Percentiles rank a stretch among this genome's conserved stretches.
Evolutionary conservation across 2,329 filamentous ascomycete species (phyloP).

Genomic region (Alternaria sp.): DNA sequence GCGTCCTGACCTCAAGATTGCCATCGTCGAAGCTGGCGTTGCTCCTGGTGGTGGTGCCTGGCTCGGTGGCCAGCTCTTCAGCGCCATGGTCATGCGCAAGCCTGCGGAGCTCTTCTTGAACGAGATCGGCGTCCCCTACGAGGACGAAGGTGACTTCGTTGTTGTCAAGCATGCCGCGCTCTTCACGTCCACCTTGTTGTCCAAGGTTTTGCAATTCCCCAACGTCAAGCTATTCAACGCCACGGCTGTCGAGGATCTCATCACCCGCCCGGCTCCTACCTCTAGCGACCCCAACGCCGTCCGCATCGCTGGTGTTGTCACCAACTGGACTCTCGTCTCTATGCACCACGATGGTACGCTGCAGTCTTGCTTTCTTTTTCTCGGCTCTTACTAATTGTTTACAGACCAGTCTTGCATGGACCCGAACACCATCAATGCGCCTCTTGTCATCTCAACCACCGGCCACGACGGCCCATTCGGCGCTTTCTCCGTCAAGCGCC

Average conservation of each 20-base stretch:
- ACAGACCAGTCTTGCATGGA: constrained; percentile 96
- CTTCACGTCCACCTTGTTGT: constrained; percentile 87
- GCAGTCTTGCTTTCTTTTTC: background rate
- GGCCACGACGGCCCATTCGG: constrained; percentile 92
- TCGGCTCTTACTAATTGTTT: constrained; percentile 12
- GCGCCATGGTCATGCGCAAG: constrained; percentile 94
- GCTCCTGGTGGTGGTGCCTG: constrained; percentile 85
- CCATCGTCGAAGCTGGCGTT: constrained; percentile 86
- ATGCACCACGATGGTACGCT: constrained; percentile 55
- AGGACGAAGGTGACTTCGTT: constrained; percentile 87
- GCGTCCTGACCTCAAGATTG: constrained; percentile 89
- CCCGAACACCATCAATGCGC: constrained; percentile 94
- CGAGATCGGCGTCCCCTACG: constrained; percentile 82
- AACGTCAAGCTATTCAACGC: constrained; percentile 98
- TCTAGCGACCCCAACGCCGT: constrained; percentile 58
- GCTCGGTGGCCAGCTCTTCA: constrained; percentile 94
- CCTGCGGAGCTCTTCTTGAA: constrained; percentile 84
- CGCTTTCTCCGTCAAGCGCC: constrained; percentile 87
- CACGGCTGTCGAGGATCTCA: constrained; percentile 88
- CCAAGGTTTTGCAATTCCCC: constrained; percentile 80
- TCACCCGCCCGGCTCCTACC: constrained; percentile 69
- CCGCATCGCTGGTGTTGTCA: constrained; percentile 86
- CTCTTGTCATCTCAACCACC: constrained; percentile 85
- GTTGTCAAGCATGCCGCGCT: constrained; percentile 93
- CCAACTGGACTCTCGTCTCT: constrained; percentile 92